These are phyloP conservation scores for Raddia distichophylla DNA, from an alignment of 176 grass and related monocot species.

Conservation along the genomic window DNA sequence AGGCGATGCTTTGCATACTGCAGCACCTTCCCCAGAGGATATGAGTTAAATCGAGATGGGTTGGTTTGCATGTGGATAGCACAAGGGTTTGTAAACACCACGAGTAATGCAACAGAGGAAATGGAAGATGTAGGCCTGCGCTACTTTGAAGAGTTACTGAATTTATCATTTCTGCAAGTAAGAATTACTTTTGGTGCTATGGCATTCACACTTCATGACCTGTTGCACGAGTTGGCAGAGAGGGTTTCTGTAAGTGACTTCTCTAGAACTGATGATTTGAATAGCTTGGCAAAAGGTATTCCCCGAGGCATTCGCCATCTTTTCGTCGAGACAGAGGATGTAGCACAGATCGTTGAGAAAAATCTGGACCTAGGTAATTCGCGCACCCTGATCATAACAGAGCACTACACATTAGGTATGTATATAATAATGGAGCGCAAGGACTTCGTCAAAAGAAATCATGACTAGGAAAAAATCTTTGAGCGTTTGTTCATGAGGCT, in stretches of 20 bases:
- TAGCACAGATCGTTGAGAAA: neutral
- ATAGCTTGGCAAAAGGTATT: neutral
- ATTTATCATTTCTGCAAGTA: constrained; percentile 39
- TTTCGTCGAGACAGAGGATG: neutral
- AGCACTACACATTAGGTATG: too few relatives aligned
- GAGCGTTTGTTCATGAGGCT: too few relatives aligned
- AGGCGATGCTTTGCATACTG: constrained; percentile 45
- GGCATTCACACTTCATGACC: constrained; percentile 38
- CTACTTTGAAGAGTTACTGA: constrained; percentile 43
- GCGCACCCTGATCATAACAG: constrained; percentile 22
- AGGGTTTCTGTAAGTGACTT: constrained; percentile 10
- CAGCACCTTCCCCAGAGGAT: constrained; percentile 33
- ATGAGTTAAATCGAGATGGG: neutral
- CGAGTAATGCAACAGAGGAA: neutral
- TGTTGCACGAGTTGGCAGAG: constrained; percentile 41
- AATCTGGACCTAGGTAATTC: neutral
- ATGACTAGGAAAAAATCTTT: too few relatives aligned
- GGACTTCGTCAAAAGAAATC: too few relatives aligned
- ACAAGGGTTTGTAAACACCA: constrained; percentile 30
- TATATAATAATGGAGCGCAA: too few relatives aligned
- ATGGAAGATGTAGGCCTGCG: constrained; percentile 5
- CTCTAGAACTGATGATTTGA: neutral
- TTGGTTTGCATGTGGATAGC: constrained; percentile 37
- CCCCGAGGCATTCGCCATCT: neutral
- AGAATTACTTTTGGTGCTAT: neutral